Conservation (phyloP, 1,139 yeast genomes). For the Candida pseudoviswanathii region DNA sequence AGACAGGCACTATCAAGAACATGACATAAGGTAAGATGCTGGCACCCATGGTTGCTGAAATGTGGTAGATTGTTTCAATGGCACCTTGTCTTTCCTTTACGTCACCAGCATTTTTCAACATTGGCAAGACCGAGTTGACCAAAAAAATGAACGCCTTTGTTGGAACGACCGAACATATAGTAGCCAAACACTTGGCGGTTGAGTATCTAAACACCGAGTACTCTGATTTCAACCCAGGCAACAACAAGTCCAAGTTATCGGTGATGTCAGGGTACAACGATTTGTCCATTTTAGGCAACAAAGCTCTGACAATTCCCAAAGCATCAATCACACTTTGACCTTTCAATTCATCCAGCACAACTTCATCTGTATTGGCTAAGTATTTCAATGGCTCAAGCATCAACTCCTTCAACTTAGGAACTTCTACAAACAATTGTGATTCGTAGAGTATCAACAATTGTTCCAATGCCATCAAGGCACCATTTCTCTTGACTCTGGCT, state of each 20-base stretch:
- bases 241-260: slow-evolving; percentile 47
- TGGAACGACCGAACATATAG: slow-evolving; percentile 75
- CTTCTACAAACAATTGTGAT: slow-evolving; percentile 52
- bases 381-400: slow-evolving; percentile 66
- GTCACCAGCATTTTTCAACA: slow-evolving; percentile 78
- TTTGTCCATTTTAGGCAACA: slow-evolving; percentile 63
- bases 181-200: slow-evolving; percentile 87
- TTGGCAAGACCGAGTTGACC: slow-evolving; percentile 77
- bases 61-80: slow-evolving; percentile 85
- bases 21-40: slow-evolving; percentile 92
- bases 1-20: slow-evolving; percentile 90
- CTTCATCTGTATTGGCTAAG: slow-evolving; percentile 32
- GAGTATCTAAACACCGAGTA: slow-evolving; percentile 86
- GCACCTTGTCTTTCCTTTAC: slow-evolving; percentile 89
- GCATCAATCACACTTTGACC: slow-evolving; percentile 91
- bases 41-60: slow-evolving; percentile 83
- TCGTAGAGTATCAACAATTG: slow-evolving; percentile 54
- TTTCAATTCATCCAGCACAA: slow-evolving; percentile 44
- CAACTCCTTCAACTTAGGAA: slow-evolving; percentile 69
- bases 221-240: slow-evolving; percentile 66
- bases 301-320: slow-evolving; percentile 76
- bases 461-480: slow-evolving; percentile 76
- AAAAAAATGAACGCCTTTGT: slow-evolving; percentile 74
- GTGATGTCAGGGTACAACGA: slow-evolving; percentile 54
- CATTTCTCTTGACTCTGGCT: slow-evolving; percentile 80